Evolutionary conservation across 2,329 filamentous ascomycete species (phyloP).

Genomic region (Penicillium thymicola): DNA sequence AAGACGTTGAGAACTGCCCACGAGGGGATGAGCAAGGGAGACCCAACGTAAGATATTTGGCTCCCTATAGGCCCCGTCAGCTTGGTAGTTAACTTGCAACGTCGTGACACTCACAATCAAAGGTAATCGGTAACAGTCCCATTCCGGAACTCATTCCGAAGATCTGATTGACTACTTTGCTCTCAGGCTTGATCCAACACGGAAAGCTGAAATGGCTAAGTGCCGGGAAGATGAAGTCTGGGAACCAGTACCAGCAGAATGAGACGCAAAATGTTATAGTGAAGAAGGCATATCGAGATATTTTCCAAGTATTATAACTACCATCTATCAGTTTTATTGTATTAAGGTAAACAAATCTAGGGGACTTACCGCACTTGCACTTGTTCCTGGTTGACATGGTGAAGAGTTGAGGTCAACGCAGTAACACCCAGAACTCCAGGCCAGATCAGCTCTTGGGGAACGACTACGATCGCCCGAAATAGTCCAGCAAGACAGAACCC

Average conservation of each 20-base stretch:
- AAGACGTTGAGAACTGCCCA: conserved; percentile 68
- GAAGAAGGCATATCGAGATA: conserved; percentile 33
- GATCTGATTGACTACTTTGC: conserved; percentile 27
- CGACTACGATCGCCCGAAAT: conserved; percentile 56
- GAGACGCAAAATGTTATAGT: conserved; percentile 17
- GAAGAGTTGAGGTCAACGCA: conserved; percentile 66
- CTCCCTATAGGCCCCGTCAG: conserved; percentile 18
- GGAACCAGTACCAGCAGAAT: conserved; percentile 32
- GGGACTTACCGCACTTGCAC: conserved; percentile 38
- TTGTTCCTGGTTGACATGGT: conserved; percentile 52
- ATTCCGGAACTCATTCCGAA: conserved; percentile 31
- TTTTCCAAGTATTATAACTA: conserved; percentile 39
- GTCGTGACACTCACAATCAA: conserved; percentile 36
- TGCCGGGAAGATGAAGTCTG: conserved; percentile 30
- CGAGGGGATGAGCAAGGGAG: conserved; percentile 63
- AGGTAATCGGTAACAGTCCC: conserved; percentile 34
- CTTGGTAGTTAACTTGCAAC: background rate
- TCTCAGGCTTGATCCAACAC: conserved; percentile 30
- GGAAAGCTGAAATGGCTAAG: conserved; percentile 31
- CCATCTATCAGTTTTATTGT: conserved; percentile 40
- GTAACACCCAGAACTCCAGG: conserved; percentile 53
- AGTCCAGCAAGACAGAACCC: conserved; percentile 59
- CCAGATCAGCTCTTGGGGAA: conserved; percentile 60
- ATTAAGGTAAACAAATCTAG: background rate
- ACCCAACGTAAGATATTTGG: conserved; percentile 26